Percentiles rank a stretch among this genome's conserved stretches.
Evolutionary conservation across 768 basidiomycete genomes (phyloP).

Genomic region (Boletus edulis): DNA sequence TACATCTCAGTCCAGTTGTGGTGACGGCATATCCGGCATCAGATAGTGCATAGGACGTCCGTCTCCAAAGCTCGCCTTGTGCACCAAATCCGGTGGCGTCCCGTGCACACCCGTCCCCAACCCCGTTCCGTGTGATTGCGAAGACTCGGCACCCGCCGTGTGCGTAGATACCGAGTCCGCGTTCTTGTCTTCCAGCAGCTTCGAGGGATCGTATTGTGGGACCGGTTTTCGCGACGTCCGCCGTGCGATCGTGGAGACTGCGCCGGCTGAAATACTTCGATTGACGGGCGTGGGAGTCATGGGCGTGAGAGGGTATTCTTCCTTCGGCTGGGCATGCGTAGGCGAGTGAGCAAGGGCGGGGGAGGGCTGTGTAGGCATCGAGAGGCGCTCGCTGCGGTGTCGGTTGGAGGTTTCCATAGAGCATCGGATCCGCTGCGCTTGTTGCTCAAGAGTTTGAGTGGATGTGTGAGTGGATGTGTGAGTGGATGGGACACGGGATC

Average conservation of each 20-base stretch:
- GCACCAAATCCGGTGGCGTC: constrained; percentile 28
- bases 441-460: constrained; percentile 24
- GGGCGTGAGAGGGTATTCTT: constrained; percentile 33
- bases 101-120: constrained; percentile 4
- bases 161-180: constrained; percentile 21
- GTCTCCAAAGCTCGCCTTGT: constrained; percentile 46
- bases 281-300: constrained; percentile 20
- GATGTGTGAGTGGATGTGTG: not conserved
- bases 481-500: constrained; percentile 8
- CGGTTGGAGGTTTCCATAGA: constrained; percentile 29
- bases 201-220: constrained; percentile 45
- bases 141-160: constrained; percentile 25
- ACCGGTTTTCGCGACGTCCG: constrained; percentile 53
- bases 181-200: constrained; percentile 22
- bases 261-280: constrained; percentile 28
- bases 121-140: constrained; percentile 27
- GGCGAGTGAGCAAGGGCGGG: constrained; percentile 13
- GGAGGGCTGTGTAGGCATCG: constrained; percentile 27
- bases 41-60: constrained; percentile 52
- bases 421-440: constrained; percentile 30
- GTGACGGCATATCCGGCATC: constrained; percentile 56
- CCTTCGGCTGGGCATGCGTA: constrained; percentile 11
- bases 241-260: constrained; percentile 22
- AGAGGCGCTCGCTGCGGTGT: constrained; percentile 28
- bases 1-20: constrained; percentile 25